Conservation (phyloP, 257 asterid species). For the Salvia splendens region DNA sequence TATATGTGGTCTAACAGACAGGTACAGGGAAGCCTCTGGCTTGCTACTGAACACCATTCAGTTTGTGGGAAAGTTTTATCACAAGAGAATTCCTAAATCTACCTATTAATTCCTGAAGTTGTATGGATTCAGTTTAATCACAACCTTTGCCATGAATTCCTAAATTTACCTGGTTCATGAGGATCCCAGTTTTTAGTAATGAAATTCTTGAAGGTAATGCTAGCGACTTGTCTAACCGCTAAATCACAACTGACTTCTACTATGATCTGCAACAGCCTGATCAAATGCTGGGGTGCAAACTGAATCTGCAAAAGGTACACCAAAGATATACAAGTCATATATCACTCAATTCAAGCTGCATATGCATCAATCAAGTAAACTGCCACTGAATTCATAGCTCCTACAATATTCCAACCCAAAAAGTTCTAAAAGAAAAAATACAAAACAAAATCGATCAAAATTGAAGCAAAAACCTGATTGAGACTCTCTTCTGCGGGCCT, state of each 20-base stretch:
- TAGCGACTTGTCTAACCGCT: slow-evolving; percentile 95
- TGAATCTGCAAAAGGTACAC: slow-evolving; percentile 62
- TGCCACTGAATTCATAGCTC: slow-evolving; percentile 15
- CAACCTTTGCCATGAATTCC: background rate
- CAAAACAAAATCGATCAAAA: background rate
- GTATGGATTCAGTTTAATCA: too few species aligned
- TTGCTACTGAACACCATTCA: background rate
- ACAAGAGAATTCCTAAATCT: slow-evolving; percentile 5
- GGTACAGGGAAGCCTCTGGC: slow-evolving; percentile 5
- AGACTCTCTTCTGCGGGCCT: slow-evolving; percentile 90
- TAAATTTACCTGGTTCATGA: slow-evolving; percentile 64
- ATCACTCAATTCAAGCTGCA: slow-evolving; percentile 5
- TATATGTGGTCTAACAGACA: slow-evolving; percentile 4
- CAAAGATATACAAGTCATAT: slow-evolving; percentile 13
- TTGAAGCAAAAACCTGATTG: slow-evolving; percentile 59
- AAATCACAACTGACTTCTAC: slow-evolving; percentile 75
- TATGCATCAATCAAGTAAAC: background rate
- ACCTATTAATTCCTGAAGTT: too few species aligned
- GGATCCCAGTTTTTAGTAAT: slow-evolving; percentile 84
- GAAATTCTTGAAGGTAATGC: slow-evolving; percentile 92
- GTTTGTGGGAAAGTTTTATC: background rate
- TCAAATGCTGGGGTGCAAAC: slow-evolving; percentile 86
- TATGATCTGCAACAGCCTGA: slow-evolving; percentile 92
- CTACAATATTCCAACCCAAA: background rate
- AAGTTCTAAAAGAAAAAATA: background rate